Evolutionary conservation across 2,329 filamentous ascomycete genomes (phyloP).

Genomic region (Trichoderma atrobrunneum): DNA sequence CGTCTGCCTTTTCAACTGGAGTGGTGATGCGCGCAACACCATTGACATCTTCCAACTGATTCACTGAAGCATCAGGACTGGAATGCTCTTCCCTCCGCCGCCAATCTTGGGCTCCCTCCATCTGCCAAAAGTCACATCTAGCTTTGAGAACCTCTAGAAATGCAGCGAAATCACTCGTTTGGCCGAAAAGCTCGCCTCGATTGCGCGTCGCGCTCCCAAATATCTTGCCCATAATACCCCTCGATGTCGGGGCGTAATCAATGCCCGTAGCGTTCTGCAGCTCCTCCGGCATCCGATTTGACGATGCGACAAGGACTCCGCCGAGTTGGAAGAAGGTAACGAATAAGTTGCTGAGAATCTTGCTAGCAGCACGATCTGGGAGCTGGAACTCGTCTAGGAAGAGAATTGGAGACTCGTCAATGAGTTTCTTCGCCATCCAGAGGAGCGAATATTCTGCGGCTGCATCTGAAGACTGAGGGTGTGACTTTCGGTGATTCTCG

Average conservation of each 20-base stretch:
- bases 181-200: constrained; percentile 53
- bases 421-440: constrained; percentile 71
- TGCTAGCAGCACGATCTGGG: constrained; percentile 72
- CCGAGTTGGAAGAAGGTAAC: constrained; percentile 79
- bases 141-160: constrained; percentile 76
- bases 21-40: not conserved
- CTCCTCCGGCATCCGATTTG: constrained; percentile 81
- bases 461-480: constrained; percentile 21
- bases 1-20: not conserved
- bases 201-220: constrained; percentile 39
- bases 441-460: constrained; percentile 62
- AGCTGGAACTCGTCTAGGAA: constrained; percentile 85
- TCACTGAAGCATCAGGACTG: not conserved
- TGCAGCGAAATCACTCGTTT: constrained; percentile 68
- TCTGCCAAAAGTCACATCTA: constrained; percentile 80
- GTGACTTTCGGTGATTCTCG: constrained; percentile 57
- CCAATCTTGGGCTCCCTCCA: constrained; percentile 73
- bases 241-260: constrained; percentile 59
- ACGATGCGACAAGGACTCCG: constrained; percentile 75
- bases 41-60: not conserved
- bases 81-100: constrained; percentile 51
- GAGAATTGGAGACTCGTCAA: constrained; percentile 70
- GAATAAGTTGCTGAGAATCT: constrained; percentile 76
- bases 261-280: constrained; percentile 71
- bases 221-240: constrained; percentile 49